These are phyloP conservation scores for Dendryphion nanum DNA, from an alignment of 2,329 filamentous ascomycete genomes.

Conservation along the genomic window DNA sequence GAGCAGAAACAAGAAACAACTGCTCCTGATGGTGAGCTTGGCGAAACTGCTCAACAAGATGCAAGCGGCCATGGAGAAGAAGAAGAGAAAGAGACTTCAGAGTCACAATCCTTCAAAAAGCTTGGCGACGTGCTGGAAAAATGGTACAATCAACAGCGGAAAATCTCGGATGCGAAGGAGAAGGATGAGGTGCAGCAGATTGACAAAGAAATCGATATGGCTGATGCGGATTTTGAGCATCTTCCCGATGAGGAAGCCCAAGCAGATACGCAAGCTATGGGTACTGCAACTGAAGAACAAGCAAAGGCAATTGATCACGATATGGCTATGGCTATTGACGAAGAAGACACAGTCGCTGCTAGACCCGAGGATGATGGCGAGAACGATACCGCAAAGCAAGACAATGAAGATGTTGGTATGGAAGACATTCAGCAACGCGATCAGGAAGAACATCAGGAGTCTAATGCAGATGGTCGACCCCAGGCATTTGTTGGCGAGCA, in stretches of 20 bases:
- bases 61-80: slow-evolving; percentile 38
- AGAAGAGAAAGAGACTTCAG: slow-evolving; percentile 39
- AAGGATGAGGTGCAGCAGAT: slow-evolving; percentile 51
- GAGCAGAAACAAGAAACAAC: slow-evolving; percentile 63
- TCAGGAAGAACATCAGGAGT: slow-evolving; percentile 24
- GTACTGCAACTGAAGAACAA: slow-evolving; percentile 83
- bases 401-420: slow-evolving; percentile 49
- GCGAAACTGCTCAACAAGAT: slow-evolving; percentile 34
- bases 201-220: slow-evolving; percentile 66
- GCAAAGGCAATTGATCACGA: slow-evolving; percentile 81
- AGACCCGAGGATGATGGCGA: slow-evolving; percentile 36
- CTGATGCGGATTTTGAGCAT: slow-evolving; percentile 87
- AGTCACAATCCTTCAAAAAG: slow-evolving; percentile 82
- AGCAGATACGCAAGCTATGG: slow-evolving; percentile 88
- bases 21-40: slow-evolving; percentile 59
- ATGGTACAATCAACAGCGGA: slow-evolving; percentile 85
- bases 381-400: slow-evolving; percentile 23
- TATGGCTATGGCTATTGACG: slow-evolving; percentile 75
- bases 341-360: slow-evolving; percentile 40
- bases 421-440: slow-evolving; percentile 37
- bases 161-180: slow-evolving; percentile 59
- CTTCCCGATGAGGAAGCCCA: slow-evolving; percentile 77
- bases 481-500: slow-evolving; percentile 48
- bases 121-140: slow-evolving; percentile 88
- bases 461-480: slow-evolving; percentile 33